These are phyloP conservation scores for Galerina sulciceps DNA, from an alignment of 768 basidiomycete genomes.

Conservation along the genomic window DNA sequence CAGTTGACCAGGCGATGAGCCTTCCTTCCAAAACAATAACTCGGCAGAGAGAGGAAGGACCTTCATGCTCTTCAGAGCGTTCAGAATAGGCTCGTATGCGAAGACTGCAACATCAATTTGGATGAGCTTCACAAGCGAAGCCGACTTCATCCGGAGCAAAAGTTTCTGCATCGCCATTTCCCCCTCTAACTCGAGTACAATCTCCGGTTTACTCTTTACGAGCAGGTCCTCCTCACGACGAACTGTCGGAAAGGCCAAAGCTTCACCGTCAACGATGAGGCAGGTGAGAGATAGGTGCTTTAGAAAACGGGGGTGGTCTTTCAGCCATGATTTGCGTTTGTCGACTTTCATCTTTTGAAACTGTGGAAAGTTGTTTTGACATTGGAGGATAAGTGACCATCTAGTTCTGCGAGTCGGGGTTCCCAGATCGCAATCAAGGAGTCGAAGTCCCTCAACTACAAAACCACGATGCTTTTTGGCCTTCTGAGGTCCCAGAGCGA, in stretches of 20 bases:
- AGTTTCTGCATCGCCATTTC: slow-evolving; percentile 38
- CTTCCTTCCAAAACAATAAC: slow-evolving; percentile 56
- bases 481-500: slow-evolving; percentile 51
- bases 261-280: slow-evolving; percentile 49
- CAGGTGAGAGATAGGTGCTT: slow-evolving; percentile 60
- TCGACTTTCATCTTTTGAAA: slow-evolving; percentile 29
- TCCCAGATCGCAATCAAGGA: slow-evolving; percentile 10
- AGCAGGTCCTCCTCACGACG: slow-evolving; percentile 58
- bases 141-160: slow-evolving; percentile 42
- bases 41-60: slow-evolving; percentile 52
- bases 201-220: slow-evolving; percentile 46
- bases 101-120: slow-evolving; percentile 67
- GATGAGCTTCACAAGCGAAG: slow-evolving; percentile 45
- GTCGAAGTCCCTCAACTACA: slow-evolving; percentile 31
- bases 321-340: slow-evolving; percentile 40
- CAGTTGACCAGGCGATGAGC: slow-evolving; percentile 7
- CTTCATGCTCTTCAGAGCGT: slow-evolving; percentile 51
- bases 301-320: slow-evolving; percentile 46
- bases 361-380: slow-evolving; percentile 37
- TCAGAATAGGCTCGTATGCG: slow-evolving; percentile 66
- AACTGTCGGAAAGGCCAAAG: slow-evolving; percentile 58
- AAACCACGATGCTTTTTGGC: slow-evolving; percentile 44
- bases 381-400: slow-evolving; percentile 29
- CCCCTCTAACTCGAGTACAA: slow-evolving; percentile 59
- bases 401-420: slow-evolving; percentile 28